A percentile compares a stretch with the other conserved stretches of the same genome.
Conservation (phyloP, 164 flowering plant genomes). For the Stephania yunnanensis region DNA sequence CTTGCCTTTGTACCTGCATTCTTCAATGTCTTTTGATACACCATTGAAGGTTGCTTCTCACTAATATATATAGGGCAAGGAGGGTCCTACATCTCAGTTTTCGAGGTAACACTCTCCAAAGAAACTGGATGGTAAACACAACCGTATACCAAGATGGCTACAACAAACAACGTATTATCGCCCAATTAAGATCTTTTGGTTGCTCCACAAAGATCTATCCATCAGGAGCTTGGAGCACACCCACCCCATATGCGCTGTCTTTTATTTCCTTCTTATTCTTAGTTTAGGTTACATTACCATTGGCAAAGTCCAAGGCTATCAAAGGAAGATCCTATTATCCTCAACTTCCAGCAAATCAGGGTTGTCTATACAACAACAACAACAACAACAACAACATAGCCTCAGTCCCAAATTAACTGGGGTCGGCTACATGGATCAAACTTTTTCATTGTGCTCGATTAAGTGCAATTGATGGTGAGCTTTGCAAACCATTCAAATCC, state of each 20-base stretch:
- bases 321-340: constrained; percentile 50
- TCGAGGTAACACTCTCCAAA: constrained; percentile 62
- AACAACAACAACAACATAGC: no score
- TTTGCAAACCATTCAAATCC: no score
- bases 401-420: no score
- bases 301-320: constrained; percentile 38
- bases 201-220: constrained; percentile 49
- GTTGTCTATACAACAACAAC: no score
- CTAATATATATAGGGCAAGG: constrained; percentile 63
- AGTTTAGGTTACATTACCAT: constrained; percentile 44
- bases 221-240: constrained; percentile 57
- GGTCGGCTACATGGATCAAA: no score
- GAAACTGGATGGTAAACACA: constrained; percentile 91
- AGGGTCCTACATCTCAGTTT: constrained; percentile 61
- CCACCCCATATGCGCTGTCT: constrained; percentile 53
- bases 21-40: constrained; percentile 43
- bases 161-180: constrained; percentile 45
- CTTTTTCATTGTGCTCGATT: no score
- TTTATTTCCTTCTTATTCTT: constrained; percentile 43
- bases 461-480: no score
- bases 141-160: constrained; percentile 73
- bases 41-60: constrained; percentile 51
- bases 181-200: constrained; percentile 33
- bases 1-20: constrained; percentile 46
- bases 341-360: constrained; percentile 25